A percentile compares a stretch with the other conserved stretches of the same genome.
phyloP scores from a whole-genome alignment of 2,329 filamentous ascomycete species.

The Lecanosticta acicola region DNA sequence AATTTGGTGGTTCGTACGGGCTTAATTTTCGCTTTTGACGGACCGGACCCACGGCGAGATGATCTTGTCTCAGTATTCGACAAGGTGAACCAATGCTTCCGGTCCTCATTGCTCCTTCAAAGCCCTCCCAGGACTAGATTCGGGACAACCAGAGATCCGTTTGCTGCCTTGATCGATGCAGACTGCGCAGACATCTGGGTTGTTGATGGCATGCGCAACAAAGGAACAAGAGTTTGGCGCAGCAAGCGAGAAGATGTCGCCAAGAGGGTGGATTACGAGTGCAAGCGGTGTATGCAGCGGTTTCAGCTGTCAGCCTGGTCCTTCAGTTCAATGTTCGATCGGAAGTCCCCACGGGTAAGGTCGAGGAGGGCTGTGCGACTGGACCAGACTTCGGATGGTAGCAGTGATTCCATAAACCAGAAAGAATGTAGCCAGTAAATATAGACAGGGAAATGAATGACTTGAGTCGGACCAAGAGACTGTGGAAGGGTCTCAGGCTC shows the following conservation, averaged over 20 bases:
- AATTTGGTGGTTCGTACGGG: conserved; percentile 5
- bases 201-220: conserved; percentile 1
- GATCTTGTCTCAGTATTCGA: conserved; percentile 9
- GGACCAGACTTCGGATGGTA: conserved; percentile 8
- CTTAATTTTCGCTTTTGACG: conserved; percentile 18
- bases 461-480: conserved; percentile 5
- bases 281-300: conserved; percentile 10
- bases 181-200: conserved; percentile 8
- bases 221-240: conserved; percentile 8
- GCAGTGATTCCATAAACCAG: conserved; percentile 1
- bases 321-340: conserved; percentile 10
- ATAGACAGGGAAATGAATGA: conserved; percentile 11
- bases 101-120: conserved; percentile 14
- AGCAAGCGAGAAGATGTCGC: background rate
- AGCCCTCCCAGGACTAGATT: conserved; percentile 6
- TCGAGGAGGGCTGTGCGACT: conserved; percentile 7
- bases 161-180: conserved; percentile 1
- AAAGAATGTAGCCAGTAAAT: conserved; percentile 8
- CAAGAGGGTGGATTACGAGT: background rate
- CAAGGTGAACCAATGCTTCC: conserved; percentile 10
- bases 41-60: conserved; percentile 7
- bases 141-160: conserved; percentile 1
- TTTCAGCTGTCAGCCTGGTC: conserved; percentile 17
- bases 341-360: conserved; percentile 17
- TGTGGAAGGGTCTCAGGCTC: conserved; percentile 7